Base-by-base conservation (phyloP, 1,284 basidiomycete species). In the Tremellales sp. region DNA sequence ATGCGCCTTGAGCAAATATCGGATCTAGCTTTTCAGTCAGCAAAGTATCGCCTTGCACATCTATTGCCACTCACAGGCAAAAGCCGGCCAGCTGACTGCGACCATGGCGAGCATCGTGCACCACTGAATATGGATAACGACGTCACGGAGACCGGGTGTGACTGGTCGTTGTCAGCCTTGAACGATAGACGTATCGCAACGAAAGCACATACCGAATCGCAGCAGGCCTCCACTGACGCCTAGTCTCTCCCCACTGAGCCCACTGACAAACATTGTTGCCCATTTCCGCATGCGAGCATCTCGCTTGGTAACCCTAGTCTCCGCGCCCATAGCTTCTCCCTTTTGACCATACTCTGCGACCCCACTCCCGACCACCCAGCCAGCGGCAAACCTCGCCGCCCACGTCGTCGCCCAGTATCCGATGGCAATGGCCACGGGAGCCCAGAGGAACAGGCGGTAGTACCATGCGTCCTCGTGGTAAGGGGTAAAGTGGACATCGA, bases 41-140 rank as follows among this genome's bases (percentile, higher is more conserved):
- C 12, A 39, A 34, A 22, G 14, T 48, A 59, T 55, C 33, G 2
- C 35, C 26, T 40, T 45, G 42, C 19, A 29, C 47, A 56, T 34
- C 32, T 51, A 50, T 28, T 19, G 42, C 38, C 16, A 79, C 84
- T 63, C 65, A 88, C 91, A 97, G 49, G 86, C 79, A 71, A 93
- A 97, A 12, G 79, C 75, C 1, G 94, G 93, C 93, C 93, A 98
- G 63, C 88, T 78, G 24, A 97, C 90, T 24, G 90, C 87, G 41
- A 97, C 82, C 87, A 95, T 94, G 22, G 83, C 84, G 19, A 97
- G 75, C 39, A 84, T 80, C 4, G 75, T 74, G 50, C 75, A 74
- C 58, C 75, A 97, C 61, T 97, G 92, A 0, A 91, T 86, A 63
- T 94, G 90, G 63, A 89, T 86, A 43, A 97, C 79, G 49, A 98